Percentiles rank a stretch among this genome's conserved stretches.
Evolutionary conservation across 352 stramenopile species (phyloP).

Genomic region (Phytophthora podocarpi): DNA sequence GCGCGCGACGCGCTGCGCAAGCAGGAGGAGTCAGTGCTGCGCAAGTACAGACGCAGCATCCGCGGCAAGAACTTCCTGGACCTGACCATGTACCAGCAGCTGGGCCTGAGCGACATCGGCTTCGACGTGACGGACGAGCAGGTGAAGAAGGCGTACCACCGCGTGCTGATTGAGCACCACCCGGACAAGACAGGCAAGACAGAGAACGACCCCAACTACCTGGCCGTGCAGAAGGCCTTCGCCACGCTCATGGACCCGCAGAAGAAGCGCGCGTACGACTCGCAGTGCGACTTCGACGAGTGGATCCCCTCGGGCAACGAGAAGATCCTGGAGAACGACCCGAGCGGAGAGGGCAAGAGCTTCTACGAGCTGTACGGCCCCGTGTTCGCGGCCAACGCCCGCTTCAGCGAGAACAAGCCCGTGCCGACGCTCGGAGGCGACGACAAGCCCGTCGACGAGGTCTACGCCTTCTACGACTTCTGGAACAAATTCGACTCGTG

Average conservation of each 20-base stretch:
- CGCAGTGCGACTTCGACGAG: constrained; percentile 89
- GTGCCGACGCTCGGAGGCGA: constrained; percentile 76
- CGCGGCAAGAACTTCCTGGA: constrained; percentile 83
- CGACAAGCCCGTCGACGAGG: constrained; percentile 59
- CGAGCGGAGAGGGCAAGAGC: constrained; percentile 64
- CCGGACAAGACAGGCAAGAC: constrained; percentile 89
- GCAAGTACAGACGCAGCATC: constrained; percentile 85
- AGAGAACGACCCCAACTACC: constrained; percentile 90
- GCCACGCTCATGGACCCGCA: constrained; percentile 76
- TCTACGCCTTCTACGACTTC: constrained; percentile 90
- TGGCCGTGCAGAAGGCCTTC: constrained; percentile 87
- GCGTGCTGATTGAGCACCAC: constrained; percentile 89
- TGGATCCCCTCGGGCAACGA: constrained; percentile 76
- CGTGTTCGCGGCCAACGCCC: constrained; percentile 78
- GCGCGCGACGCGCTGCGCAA: constrained; percentile 65
- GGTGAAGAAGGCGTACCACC: constrained; percentile 90
- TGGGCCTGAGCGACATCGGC: constrained; percentile 72
- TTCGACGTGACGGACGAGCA: constrained; percentile 85
- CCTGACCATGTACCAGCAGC: constrained; percentile 89
- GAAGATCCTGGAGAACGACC: constrained; percentile 79
- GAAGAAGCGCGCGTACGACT: constrained; percentile 88
- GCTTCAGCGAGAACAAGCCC: constrained; percentile 83
- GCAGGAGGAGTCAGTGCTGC: constrained; percentile 67
- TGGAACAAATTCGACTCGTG: constrained; percentile 90
- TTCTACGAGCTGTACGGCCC: constrained; percentile 89